Evolutionary conservation across 768 basidiomycete genomes (phyloP), one percentile per base, ranked within the genome.

Genomic region (Astraeus odoratus): DNA sequence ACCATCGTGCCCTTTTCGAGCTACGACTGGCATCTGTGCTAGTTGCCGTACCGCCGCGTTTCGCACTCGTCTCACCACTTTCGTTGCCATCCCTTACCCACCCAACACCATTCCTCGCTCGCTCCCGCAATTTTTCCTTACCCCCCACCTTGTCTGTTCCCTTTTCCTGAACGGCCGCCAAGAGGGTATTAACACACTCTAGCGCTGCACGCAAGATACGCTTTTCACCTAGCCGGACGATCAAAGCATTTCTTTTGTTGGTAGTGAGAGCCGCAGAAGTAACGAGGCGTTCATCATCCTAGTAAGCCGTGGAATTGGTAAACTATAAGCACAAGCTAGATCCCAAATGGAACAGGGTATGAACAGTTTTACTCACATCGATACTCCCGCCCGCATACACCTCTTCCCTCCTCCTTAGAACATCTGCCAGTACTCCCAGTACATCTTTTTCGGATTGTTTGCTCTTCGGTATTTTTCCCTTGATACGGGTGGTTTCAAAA

Each of bases 161-260:
- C 25, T 42, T 50, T 16, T 51, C 42, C 7, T 39, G 8, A 22
- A 51, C 29, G 26, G 52, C 50, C 8, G 46, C 33, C 39, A 51
- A 42, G 39, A 46, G 38, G 18, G 8, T 23, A 25, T 19, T 22
- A 6, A 60, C 23, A 13, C n/a, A 31, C 29, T 56, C 49, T 35
- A 67, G 52, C 0, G 63, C 48, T 1, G 51, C 53, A 2, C 54
- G 57, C 43, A 93, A 55, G 10, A 92, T 80, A 19, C 74, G 66
- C 65, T 91, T 91, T 67, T 94, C 91, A 4, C 87, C 86, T 8
- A 88, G 59, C 27, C 91, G 74, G 10, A 92, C 87, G 37, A 86
- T 65, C 7, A 83, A 57, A 1, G 91, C 90, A 47, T 81, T 70
- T 47, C 68, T 69, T 54, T 70, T 74, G 52, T 80, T 78, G 42